A percentile compares a stretch with the other conserved stretches of the same genome.
phyloP scores from a whole-genome alignment of 202 grass and related monocot genomes.

The Musa balbisiana region DNA sequence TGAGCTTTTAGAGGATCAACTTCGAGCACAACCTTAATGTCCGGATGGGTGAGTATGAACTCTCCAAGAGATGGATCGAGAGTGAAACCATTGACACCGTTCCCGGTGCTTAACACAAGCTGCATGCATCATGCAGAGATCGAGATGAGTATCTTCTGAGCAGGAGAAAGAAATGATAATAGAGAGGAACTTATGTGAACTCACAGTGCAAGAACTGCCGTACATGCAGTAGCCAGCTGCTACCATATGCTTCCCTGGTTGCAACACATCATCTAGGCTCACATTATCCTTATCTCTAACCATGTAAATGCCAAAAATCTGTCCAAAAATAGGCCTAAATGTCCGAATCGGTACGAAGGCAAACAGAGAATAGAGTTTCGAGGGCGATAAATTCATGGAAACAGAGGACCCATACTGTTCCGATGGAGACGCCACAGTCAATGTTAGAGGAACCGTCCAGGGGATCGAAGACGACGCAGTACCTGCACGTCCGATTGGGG shows the following conservation, averaged over 20 bases:
- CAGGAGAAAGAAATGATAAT: background rate
- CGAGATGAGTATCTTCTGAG: background rate
- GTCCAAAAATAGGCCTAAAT: background rate
- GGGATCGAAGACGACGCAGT: constrained; percentile 89
- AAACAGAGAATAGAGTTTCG: background rate
- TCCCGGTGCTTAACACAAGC: constrained; percentile 81
- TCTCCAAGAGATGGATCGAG: constrained; percentile 92
- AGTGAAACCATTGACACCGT: constrained; percentile 82
- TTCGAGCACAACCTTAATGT: constrained; percentile 58
- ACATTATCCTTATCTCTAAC: constrained; percentile 52
- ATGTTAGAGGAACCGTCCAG: constrained; percentile 97
- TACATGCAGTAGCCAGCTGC: constrained; percentile 98
- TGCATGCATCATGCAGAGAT: constrained; percentile 9
- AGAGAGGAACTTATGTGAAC: background rate
- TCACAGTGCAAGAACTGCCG: constrained; percentile 93
- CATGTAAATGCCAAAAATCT: constrained; percentile 96
- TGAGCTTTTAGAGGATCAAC: background rate
- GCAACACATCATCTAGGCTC: constrained; percentile 67
- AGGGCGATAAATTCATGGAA: background rate
- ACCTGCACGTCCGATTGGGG: constrained; percentile 23
- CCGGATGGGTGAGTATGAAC: constrained; percentile 86
- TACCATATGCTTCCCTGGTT: constrained; percentile 75
- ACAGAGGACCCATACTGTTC: constrained; percentile 51
- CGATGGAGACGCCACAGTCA: constrained; percentile 88
- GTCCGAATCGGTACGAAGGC: too few relatives aligned